phyloP scores from a whole-genome alignment of 176 grass and related monocot species.

The Guadua angustifolia region DNA sequence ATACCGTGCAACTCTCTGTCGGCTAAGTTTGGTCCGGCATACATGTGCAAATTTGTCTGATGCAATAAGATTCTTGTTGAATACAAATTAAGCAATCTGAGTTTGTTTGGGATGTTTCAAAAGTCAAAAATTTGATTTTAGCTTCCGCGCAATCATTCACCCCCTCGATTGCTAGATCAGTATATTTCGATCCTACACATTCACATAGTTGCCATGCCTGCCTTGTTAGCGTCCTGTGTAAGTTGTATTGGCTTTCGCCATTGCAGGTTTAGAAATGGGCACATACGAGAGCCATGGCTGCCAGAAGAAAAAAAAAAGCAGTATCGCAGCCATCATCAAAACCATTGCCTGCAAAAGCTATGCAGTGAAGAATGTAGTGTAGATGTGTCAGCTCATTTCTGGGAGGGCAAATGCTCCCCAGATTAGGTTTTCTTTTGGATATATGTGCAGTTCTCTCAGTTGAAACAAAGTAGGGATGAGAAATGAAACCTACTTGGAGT shows the following conservation, averaged over 20 bases:
- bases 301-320: not conserved
- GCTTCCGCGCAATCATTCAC: no score
- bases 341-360: not conserved
- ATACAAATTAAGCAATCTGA: no score
- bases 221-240: not conserved
- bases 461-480: slow-evolving; percentile 37
- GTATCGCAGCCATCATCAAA: not conserved
- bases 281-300: not conserved
- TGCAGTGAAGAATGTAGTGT: slow-evolving; percentile 16
- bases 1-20: no score
- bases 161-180: no score
- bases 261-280: slow-evolving; percentile 15
- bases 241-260: slow-evolving; percentile 10
- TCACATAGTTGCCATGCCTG: not conserved
- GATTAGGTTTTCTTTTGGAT: slow-evolving; percentile 42
- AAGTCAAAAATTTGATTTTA: no score
- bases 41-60: no score
- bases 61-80: no score
- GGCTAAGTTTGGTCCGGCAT: no score
- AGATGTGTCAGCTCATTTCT: slow-evolving; percentile 38
- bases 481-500: slow-evolving; percentile 38
- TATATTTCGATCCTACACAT: no score
- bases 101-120: no score
- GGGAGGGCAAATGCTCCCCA: slow-evolving; percentile 35
- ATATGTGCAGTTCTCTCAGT: slow-evolving; percentile 49